Evolutionary conservation across 176 grass and related monocot species (phyloP), one percentile per base, ranked within the genome.

Genomic region (Tillandsia leiboldiana): DNA sequence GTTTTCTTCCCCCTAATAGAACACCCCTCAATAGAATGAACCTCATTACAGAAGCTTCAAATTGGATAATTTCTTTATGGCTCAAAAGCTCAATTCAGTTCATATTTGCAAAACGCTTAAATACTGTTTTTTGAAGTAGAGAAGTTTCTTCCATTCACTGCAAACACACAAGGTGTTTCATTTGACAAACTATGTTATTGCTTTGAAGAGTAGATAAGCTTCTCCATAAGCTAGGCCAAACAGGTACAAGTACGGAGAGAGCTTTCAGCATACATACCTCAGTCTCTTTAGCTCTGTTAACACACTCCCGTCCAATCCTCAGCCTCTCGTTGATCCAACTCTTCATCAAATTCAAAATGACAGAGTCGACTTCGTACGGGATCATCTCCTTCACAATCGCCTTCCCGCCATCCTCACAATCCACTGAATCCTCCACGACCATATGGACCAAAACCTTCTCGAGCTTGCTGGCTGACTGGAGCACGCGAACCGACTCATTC

Each of bases 201-300:
- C 33, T 42, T 42, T 42, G 33, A 6, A 42, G 33, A 42, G 33
- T 42, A 42, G 33, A 42, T 42, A 42, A 42, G 33, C 33, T 42
- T 42, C 33, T 42, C 7, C 33, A 42, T 42, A 42, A 7, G 33
- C 33, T 33, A 5, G 54, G 54, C 3, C 54, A 13, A n/a, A 18
- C 54, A 26, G 33, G 73, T 49, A 65, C 57, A 14, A 56, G 15
- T 56, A 56, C 12, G 12, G 53, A n/a, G 13, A 3, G 53, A 56
- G 53, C 13, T n/a, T n/a, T n/a, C 1, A 56, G 53, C 65, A 65
- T 28, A 85, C 65, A 70, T 28, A 85, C 83, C 83, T 90, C 86
- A 0, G 73, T 72, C 53, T 72, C 72, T 49, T 42, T 75, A 12
- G 62, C 62, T 52, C 72, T 65, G 14, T 33, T 65, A 14, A 75